Percentiles rank a stretch among this genome's conserved stretches.
Evolutionary conservation across 495 filamentous ascomycete species (phyloP).

Genomic region (Penicillium paradoxum): DNA sequence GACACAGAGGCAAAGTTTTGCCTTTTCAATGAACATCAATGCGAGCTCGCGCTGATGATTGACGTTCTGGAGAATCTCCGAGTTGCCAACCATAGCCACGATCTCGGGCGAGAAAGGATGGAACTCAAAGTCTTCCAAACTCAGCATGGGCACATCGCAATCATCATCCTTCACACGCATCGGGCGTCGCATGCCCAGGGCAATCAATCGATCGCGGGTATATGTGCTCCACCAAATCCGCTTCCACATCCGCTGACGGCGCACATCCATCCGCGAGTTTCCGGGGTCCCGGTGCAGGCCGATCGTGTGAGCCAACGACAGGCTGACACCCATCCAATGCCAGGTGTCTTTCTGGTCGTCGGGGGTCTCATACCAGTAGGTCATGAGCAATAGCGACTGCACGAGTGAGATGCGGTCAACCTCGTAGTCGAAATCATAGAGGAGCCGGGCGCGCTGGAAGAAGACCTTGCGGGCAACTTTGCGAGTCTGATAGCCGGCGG

Average conservation of each 20-base stretch:
- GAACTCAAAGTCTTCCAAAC: slow-evolving; percentile 78
- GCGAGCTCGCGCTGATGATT: slow-evolving; percentile 69
- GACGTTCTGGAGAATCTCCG: slow-evolving; percentile 58
- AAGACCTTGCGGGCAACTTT: slow-evolving; percentile 74
- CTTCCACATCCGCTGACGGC: slow-evolving; percentile 76
- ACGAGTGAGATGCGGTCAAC: slow-evolving; percentile 76
- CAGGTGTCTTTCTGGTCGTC: slow-evolving; percentile 88
- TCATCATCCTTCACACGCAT: slow-evolving; percentile 86
- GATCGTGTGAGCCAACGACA: slow-evolving; percentile 78
- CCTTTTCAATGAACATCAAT: slow-evolving; percentile 84
- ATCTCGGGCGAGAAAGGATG: slow-evolving; percentile 57
- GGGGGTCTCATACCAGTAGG: slow-evolving; percentile 86
- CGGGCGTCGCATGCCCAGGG: slow-evolving; percentile 82
- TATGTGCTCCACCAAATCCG: slow-evolving; percentile 94
- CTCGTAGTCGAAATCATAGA: slow-evolving; percentile 88
- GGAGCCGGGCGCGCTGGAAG: slow-evolving; percentile 67
- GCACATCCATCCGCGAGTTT: slow-evolving; percentile 63
- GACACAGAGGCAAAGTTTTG: slow-evolving; percentile 81
- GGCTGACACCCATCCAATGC: slow-evolving; percentile 88
- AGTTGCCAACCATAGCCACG: slow-evolving; percentile 60
- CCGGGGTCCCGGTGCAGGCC: slow-evolving; percentile 77
- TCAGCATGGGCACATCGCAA: slow-evolving; percentile 84
- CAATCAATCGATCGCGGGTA: slow-evolving; percentile 83
- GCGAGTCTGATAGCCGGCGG: slow-evolving; percentile 63
- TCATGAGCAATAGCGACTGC: slow-evolving; percentile 78